Evolutionary conservation across 805 yeast genomes (phyloP).

Genomic region (Yamadazyma scolyti): DNA sequence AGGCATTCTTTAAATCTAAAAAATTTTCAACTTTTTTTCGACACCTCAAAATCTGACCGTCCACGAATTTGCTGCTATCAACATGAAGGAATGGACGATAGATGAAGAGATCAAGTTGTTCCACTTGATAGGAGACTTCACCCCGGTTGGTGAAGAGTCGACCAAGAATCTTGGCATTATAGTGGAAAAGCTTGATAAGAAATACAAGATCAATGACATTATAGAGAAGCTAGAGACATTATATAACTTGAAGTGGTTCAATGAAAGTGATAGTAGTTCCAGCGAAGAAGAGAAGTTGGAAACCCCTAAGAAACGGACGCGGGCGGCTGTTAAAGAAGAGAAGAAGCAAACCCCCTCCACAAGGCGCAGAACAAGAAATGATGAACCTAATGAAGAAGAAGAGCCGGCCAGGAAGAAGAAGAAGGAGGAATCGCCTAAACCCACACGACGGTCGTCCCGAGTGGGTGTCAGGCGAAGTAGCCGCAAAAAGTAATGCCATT

Average conservation of each 20-base stretch:
- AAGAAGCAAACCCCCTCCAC: conserved; percentile 2
- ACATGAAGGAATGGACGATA: conserved; percentile 43
- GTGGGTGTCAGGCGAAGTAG: conserved; percentile 14
- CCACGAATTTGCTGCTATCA: background rate
- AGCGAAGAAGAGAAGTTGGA: conserved; percentile 2
- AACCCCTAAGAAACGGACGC: conserved; percentile 5
- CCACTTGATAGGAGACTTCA: conserved; percentile 57
- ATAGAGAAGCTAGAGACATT: conserved; percentile 52
- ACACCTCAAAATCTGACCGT: background rate
- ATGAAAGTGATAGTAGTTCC: conserved; percentile 42
- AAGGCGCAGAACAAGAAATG: conserved; percentile 19
- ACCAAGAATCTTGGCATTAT: conserved; percentile 42
- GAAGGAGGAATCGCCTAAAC: conserved; percentile 4
- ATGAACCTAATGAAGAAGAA: conserved; percentile 5
- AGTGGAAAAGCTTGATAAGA: conserved; percentile 32
- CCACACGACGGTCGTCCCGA: conserved; percentile 6
- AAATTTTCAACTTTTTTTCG: background rate
- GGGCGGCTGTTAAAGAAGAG: conserved; percentile 4
- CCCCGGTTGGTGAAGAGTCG: conserved; percentile 60
- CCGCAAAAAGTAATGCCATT: conserved; percentile 11
- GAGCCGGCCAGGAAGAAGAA: conserved; percentile 5
- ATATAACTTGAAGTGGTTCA: conserved; percentile 58
- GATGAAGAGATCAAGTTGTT: conserved; percentile 63
- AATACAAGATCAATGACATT: conserved; percentile 40
- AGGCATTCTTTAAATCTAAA: conserved; percentile 43